Base-by-base conservation (phyloP, 2,329 filamentous ascomycete genomes). In the Colletotrichum paranaense region DNA sequence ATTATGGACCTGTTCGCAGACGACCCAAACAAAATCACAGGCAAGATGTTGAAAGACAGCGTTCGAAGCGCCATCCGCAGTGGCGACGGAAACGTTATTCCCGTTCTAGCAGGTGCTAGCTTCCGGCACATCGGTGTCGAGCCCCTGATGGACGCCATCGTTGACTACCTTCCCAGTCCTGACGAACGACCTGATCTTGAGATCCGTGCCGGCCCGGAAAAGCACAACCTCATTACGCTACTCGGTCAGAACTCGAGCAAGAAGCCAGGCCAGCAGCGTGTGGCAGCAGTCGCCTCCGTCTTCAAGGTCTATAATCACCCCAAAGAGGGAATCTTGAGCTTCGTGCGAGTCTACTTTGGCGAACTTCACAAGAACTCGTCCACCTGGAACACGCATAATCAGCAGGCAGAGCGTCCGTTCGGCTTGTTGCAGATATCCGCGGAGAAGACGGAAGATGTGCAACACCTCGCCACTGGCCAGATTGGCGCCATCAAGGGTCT, bases 301-400 rank as follows among this genome's bases (percentile, higher is more conserved):
- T 99, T 98, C 89, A 99, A 99, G 82, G 97, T 98, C 6, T 95
- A 97, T 75, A 93, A 96, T 76, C 96, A 98, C 78, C 86, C 93
- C 9, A 93, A 93, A 75, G 92, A 95, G 69, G 97, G 97, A 22
- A 92, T 97, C 67, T 88, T 98, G 72, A 95, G 97, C 75, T 98
- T 97, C 79, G 92, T 98, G 11, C 92, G 97, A 53, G 94, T 98
- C 8, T 98, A 98, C 82, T 94, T 95, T 30, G 97, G 97, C 11
- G 89, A 90, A 2, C 85, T 99, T 66, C 90, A 91, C 71, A 92
- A 92, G 59, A 95, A 94, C 76, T 88, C 91, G 11, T 85, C 91
- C 3, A 90, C 97, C 30, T 98, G 93, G 90, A 98, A 98, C 80
- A 97, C 95, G 12, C 95, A 94, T 76, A 88, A 97, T 2, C 89